phyloP scores from a whole-genome alignment of 495 filamentous ascomycete genomes.

The Penicillium dipodomyicola region DNA sequence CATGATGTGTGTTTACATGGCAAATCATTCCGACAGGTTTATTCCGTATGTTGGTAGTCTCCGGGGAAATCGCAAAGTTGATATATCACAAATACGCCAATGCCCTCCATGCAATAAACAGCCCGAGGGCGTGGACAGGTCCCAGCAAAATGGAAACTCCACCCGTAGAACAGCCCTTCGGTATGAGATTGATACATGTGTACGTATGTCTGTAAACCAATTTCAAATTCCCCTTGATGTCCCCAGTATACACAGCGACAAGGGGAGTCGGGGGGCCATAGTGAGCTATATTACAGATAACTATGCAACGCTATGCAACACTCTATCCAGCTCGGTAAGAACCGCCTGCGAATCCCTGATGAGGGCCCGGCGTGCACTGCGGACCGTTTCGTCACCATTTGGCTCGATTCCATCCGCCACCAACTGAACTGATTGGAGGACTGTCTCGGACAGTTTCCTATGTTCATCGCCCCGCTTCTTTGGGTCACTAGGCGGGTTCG shows the following conservation, averaged over 20 bases:
- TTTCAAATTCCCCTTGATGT: no score
- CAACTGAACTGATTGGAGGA: conserved; percentile 77
- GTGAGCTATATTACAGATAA: conserved; percentile 15
- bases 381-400: conserved; percentile 60
- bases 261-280: conserved; percentile 6
- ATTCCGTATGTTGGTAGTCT: conserved; percentile 12
- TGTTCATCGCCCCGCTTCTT: conserved; percentile 76
- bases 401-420: conserved; percentile 84
- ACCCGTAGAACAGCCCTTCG: neutral
- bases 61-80: conserved; percentile 5
- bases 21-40: conserved; percentile 7
- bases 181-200: conserved; percentile 1
- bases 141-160: conserved; percentile 5
- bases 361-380: conserved; percentile 67
- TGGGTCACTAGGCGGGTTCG: conserved; percentile 63
- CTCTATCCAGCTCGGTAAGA: conserved; percentile 61
- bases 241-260: conserved; percentile 1
- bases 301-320: conserved; percentile 14
- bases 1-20: neutral
- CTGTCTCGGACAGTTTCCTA: conserved; percentile 75
- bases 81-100: conserved; percentile 12
- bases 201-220: conserved; percentile 1
- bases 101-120: conserved; percentile 11
- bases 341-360: conserved; percentile 70
- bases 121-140: conserved; percentile 1